A percentile compares a stretch with the other conserved stretches of the same genome.
Evolutionary conservation across 1,139 yeast genomes (phyloP).

Genomic region (Scheffersomyces illinoinensis): DNA sequence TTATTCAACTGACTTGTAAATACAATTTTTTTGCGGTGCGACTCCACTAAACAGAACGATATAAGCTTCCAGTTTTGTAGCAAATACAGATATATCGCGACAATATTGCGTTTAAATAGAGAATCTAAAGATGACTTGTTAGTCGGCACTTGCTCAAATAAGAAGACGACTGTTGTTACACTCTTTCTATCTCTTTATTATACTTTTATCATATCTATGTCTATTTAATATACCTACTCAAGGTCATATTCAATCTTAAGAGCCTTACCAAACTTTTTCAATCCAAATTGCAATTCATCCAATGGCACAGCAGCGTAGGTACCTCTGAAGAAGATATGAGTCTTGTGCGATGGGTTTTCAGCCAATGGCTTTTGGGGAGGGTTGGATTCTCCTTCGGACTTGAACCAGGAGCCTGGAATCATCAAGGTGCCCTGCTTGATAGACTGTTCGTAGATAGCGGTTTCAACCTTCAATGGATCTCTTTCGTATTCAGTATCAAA

Average conservation of each 20-base stretch:
- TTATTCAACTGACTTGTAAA: not conserved
- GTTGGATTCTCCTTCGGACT: conserved; percentile 42
- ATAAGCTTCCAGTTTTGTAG: too few species aligned
- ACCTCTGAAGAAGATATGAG: conserved; percentile 76
- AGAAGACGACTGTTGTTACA: not conserved
- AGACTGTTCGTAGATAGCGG: conserved; percentile 61
- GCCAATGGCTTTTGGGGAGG: conserved; percentile 52
- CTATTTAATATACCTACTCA: conserved; percentile 4
- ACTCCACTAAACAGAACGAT: not conserved
- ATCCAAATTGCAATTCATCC: conserved; percentile 58
- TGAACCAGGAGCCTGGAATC: conserved; percentile 93
- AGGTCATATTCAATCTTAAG: conserved; percentile 44
- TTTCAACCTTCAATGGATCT: conserved; percentile 66
- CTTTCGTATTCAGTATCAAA: conserved; percentile 49
- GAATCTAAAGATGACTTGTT: too few species aligned
- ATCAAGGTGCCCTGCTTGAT: conserved; percentile 68
- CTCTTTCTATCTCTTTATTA: not conserved
- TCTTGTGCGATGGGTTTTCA: conserved; percentile 33
- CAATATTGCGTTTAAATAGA: too few species aligned
- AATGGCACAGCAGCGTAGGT: conserved; percentile 84
- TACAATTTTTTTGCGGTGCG: not conserved
- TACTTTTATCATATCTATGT: not conserved
- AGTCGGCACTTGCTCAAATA: too few species aligned
- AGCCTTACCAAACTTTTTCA: conserved; percentile 66
- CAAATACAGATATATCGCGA: too few species aligned